Conservation (phyloP, 192 early-diverging fungal genomes). For the Entrophospora sp. region DNA sequence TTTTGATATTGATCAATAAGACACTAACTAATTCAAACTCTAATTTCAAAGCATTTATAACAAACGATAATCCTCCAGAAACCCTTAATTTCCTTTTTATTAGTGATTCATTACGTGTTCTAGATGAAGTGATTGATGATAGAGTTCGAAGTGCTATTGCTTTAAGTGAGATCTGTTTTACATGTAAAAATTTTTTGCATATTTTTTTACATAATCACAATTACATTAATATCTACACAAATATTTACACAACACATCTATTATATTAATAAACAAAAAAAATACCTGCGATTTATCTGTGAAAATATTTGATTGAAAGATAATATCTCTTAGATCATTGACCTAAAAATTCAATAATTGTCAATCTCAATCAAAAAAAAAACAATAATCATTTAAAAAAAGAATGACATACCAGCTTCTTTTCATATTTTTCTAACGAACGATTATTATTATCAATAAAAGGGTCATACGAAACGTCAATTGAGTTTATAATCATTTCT, state of each 20-base stretch:
- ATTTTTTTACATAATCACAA: too few relatives aligned
- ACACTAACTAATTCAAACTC: neutral
- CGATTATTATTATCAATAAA: neutral
- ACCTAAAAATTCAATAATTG: neutral
- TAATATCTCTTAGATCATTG: slow-evolving; percentile 1
- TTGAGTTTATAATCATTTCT: neutral
- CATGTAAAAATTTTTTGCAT: too few relatives aligned
- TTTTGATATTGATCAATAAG: neutral
- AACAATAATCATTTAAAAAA: neutral
- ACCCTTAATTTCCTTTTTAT: neutral
- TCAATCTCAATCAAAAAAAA: neutral
- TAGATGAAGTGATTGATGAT: neutral
- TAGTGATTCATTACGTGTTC: slow-evolving; percentile 3
- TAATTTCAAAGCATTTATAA: slow-evolving; percentile 1
- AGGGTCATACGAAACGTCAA: neutral
- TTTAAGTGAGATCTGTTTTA: slow-evolving; percentile 17
- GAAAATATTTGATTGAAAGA: neutral
- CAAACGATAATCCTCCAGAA: neutral
- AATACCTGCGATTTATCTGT: neutral
- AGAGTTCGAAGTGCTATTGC: neutral
- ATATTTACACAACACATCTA: too few relatives aligned
- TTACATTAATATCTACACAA: too few relatives aligned
- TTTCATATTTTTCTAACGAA: slow-evolving; percentile 1
- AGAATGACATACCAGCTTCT: neutral
- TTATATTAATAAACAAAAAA: neutral